Percentiles rank a stretch among this genome's conserved stretches.
phyloP scores from a whole-genome alignment of 139 green algal species.

The Marvania coccoides region DNA sequence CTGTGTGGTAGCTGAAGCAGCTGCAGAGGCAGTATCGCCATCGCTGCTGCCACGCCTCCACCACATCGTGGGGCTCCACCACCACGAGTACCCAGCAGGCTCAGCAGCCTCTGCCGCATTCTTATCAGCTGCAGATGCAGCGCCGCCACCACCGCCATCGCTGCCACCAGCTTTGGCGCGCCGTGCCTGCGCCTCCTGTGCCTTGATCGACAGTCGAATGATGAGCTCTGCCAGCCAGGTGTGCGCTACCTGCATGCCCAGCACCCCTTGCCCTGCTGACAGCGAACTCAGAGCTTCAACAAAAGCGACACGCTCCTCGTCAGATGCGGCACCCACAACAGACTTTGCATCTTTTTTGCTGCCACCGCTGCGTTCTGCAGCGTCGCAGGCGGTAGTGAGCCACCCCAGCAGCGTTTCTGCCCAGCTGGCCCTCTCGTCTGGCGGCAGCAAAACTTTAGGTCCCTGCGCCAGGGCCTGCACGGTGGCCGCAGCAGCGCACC shows the following conservation, averaged over 20 bases:
- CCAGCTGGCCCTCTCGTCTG: conserved; percentile 15
- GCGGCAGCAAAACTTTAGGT: background rate
- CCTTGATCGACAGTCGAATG: conserved; percentile 36
- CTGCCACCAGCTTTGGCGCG: background rate
- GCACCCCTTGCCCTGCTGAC: conserved; percentile 16
- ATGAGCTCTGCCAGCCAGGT: conserved; percentile 63
- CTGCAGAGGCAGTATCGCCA: too few species aligned
- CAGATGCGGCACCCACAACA: conserved; percentile 1
- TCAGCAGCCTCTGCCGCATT: background rate
- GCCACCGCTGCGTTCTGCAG: background rate
- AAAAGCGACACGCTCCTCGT: background rate
- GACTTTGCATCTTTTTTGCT: background rate
- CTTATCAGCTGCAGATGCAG: background rate
- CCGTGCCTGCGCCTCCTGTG: conserved; percentile 9
- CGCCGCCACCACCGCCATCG: background rate
- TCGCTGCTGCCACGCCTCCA: too few species aligned
- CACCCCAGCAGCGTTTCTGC: conserved; percentile 25
- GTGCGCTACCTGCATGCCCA: conserved; percentile 49
- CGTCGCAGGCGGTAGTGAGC: background rate
- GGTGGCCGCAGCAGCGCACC: background rate
- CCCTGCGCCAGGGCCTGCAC: background rate
- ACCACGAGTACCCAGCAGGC: too few species aligned
- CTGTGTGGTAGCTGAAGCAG: too few species aligned
- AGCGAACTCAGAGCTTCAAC: conserved; percentile 26
- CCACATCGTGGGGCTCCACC: too few species aligned